Percentiles rank a stretch among this genome's conserved stretches.
Evolutionary conservation across 2,329 filamentous ascomycete species (phyloP).

Genomic region (Trichoderma atrobrunneum): DNA sequence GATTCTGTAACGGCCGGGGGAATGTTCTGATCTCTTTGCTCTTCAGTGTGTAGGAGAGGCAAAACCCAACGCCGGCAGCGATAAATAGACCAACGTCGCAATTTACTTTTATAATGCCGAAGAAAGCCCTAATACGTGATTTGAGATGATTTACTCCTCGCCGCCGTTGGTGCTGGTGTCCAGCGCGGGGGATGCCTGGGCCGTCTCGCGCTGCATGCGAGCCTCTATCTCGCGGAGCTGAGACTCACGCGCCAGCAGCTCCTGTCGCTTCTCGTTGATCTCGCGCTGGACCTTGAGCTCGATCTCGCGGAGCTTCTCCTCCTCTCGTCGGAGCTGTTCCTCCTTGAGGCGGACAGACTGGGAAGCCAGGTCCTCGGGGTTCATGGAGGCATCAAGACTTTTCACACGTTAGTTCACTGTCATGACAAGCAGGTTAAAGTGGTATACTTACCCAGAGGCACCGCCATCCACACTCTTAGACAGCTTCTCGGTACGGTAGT

Average conservation of each 20-base stretch:
- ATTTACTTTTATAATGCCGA: slow-evolving; percentile 34
- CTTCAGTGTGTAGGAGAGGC: slow-evolving; percentile 41
- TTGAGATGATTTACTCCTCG: slow-evolving; percentile 42
- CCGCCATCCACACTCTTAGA: slow-evolving; percentile 98
- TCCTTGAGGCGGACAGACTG: slow-evolving; percentile 99
- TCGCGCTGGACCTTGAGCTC: slow-evolving; percentile 99
- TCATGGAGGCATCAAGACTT: slow-evolving; percentile 77
- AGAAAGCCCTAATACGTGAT: slow-evolving; percentile 32
- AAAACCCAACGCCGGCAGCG: slow-evolving; percentile 50
- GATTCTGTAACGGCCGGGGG: slow-evolving; percentile 39
- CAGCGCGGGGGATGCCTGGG: slow-evolving; percentile 40
- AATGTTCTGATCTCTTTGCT: slow-evolving; percentile 43
- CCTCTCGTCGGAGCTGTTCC: slow-evolving; percentile 96
- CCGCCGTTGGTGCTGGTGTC: slow-evolving; percentile 59
- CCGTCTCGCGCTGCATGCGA: slow-evolving; percentile 85
- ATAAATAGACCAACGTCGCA: slow-evolving; percentile 46
- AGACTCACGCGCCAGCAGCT: slow-evolving; percentile 93
- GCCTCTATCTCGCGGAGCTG: slow-evolving; percentile 99
- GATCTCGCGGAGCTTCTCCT: slow-evolving; percentile 99
- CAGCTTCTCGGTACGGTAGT: slow-evolving; percentile 99
- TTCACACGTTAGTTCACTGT: slow-evolving; percentile 26
- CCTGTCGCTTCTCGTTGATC: slow-evolving; percentile 99
- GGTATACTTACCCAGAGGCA: slow-evolving; percentile 71
- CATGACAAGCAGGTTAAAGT: neutral
- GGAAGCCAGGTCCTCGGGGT: slow-evolving; percentile 92